Evolutionary conservation across 306 rosid species (phyloP), one percentile per base, ranked within the genome.

Genomic region (Vigna angularis): DNA sequence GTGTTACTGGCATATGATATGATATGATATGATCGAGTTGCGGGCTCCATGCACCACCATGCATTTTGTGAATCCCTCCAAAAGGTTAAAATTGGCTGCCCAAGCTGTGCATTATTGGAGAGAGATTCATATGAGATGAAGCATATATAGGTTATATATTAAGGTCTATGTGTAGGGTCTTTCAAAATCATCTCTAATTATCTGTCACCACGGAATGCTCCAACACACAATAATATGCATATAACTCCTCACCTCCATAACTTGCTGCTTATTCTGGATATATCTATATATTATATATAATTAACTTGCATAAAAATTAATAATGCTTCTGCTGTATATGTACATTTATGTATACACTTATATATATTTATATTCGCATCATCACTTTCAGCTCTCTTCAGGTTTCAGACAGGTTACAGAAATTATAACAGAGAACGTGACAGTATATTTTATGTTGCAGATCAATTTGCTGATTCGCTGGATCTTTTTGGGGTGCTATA

Each of bases 11-110:
- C 45, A 79, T 40, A 79, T 26, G 28, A 26, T 38, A 64, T 82
- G 66, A 75, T 74, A 62, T 62, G 67, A 62, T 79, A 66, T 66
- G 53, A 66, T 68, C 63, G 34, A 57, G 24, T 61, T 71, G 85
- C 49, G 88, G 90, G 86, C 81, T 84, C 88, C 78, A 80, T 69
- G 5, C 42, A 5, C 47, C 20, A 68, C 84, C 83, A 83, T 85
- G 75, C 66, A 76, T 84, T 52, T 30, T 82, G 72, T 68, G 88
- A 82, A 76, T 87, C 88, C 72, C 74, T 87, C 84, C 88, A 87
- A 85, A 87, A 79, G 84, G 77, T 82, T 75, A 75, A 81, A 64
- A 80, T 81, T 85, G 93, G 84, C 74, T 71, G 79, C 63, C 82
- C 66, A 72, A 20, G 12, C 3, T 47, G 1, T 83, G 70, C 26